A percentile compares a stretch with the other conserved stretches of the same genome.
These are phyloP conservation scores for Chaetomium olivaceum DNA, from an alignment of 2,329 filamentous ascomycete species.

Conservation along the genomic window DNA sequence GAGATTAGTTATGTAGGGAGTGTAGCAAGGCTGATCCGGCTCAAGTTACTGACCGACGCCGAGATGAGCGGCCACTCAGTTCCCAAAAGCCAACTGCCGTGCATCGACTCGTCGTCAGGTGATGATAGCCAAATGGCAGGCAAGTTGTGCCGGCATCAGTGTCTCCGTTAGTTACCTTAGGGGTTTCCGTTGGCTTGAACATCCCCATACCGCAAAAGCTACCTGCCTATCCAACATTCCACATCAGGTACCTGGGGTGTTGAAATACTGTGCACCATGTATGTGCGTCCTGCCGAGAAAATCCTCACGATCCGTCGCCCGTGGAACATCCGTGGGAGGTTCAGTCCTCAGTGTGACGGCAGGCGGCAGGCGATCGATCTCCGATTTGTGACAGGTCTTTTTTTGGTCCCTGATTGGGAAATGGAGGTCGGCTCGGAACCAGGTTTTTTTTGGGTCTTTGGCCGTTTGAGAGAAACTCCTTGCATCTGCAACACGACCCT, in stretches of 20 bases:
- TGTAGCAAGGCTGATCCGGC: no score
- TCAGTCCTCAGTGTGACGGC: background rate
- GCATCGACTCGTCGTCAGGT: background rate
- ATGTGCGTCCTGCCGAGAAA: background rate
- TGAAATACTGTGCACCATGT: background rate
- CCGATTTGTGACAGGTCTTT: constrained; percentile 4
- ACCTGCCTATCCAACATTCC: background rate
- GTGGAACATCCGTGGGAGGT: background rate
- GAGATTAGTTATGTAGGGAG: background rate
- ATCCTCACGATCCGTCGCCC: background rate
- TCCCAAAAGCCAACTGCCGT: background rate
- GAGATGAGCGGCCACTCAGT: background rate
- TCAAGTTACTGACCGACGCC: background rate
- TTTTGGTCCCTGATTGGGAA: background rate
- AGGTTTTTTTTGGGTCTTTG: background rate
- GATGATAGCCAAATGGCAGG: background rate
- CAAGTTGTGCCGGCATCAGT: no score
- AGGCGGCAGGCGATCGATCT: constrained; percentile 5
- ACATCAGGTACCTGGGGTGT: background rate
- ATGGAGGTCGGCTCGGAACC: background rate
- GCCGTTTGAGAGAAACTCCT: background rate
- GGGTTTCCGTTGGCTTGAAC: background rate
- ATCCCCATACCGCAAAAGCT: background rate
- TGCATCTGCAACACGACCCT: background rate
- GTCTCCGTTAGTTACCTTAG: no score